Percentiles rank a stretch among this genome's conserved stretches.
phyloP scores from a whole-genome alignment of 208 protist genomes.

The Leishmania guyanensis region DNA sequence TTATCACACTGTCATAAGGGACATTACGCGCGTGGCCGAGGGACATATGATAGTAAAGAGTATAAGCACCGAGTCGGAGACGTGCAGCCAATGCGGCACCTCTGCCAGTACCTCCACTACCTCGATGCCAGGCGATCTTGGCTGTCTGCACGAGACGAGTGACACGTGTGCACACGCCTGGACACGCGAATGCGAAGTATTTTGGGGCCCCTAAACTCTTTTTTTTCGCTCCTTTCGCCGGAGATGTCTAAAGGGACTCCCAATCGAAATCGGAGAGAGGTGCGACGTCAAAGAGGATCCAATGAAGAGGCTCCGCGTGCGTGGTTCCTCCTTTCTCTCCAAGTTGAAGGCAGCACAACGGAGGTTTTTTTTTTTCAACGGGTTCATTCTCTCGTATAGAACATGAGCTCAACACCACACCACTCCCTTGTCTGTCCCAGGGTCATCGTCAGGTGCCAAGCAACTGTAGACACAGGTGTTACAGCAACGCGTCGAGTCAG shows the following conservation, averaged over 20 bases:
- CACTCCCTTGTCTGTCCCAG: neutral
- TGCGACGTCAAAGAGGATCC: neutral
- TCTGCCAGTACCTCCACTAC: slow-evolving; percentile 27
- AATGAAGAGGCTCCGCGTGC: neutral
- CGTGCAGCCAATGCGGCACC: slow-evolving; percentile 26
- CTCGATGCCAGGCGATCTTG: slow-evolving; percentile 21
- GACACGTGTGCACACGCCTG: slow-evolving; percentile 20
- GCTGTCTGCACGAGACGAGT: neutral
- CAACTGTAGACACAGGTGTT: neutral
- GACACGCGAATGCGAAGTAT: slow-evolving; percentile 40
- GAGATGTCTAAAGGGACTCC: neutral
- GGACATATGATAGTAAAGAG: slow-evolving; percentile 13
- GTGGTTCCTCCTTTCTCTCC: neutral
- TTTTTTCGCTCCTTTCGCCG: neutral
- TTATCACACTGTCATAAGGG: slow-evolving; percentile 41
- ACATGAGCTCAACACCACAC: neutral
- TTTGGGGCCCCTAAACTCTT: slow-evolving; percentile 19
- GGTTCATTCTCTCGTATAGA: neutral
- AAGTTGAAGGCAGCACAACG: neutral
- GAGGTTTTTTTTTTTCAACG: neutral
- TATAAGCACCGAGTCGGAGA: slow-evolving; percentile 17
- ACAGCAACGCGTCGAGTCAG: neutral
- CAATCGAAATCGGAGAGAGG: neutral
- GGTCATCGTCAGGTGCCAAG: neutral
- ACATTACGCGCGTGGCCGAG: slow-evolving; percentile 38